These are phyloP conservation scores for Dunaliella sp. DNA, from an alignment of 139 green algal genomes.

Conservation along the genomic window DNA sequence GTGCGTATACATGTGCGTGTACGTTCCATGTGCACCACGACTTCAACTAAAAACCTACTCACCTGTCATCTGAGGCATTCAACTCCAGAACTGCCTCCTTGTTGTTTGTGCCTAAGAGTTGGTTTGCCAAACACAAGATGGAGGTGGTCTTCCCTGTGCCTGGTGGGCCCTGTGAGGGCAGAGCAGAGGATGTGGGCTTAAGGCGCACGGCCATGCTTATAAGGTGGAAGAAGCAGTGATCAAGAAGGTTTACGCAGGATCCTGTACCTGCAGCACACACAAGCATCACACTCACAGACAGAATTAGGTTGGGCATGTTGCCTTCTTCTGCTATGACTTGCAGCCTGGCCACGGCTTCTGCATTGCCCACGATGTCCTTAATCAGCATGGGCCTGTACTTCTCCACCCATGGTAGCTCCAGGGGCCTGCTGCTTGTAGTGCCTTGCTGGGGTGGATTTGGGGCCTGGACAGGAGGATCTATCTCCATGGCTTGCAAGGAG, in stretches of 20 bases:
- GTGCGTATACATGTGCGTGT: background rate
- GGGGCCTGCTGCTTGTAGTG: background rate
- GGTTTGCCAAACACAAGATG: conserved; percentile 85
- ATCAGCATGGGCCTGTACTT: conserved; percentile 91
- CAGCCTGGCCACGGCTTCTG: conserved; percentile 88
- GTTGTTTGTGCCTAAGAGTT: conserved; percentile 81
- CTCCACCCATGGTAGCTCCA: conserved; percentile 58
- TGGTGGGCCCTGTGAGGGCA: conserved; percentile 77
- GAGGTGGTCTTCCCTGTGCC: conserved; percentile 98
- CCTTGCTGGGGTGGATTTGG: background rate
- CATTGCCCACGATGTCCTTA: conserved; percentile 93
- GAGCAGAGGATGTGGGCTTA: background rate
- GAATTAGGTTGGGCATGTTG: conserved; percentile 98
- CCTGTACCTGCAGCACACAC: no score
- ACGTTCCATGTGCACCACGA: no score
- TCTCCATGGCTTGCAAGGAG: no score
- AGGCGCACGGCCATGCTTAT: background rate
- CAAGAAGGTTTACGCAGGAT: background rate
- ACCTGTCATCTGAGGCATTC: conserved; percentile 96
- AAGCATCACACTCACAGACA: conserved; percentile 81
- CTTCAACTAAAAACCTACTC: no score
- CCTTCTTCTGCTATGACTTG: conserved; percentile 90
- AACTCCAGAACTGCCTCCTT: conserved; percentile 96
- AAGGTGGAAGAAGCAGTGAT: background rate
- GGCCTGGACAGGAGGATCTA: no score